Base-by-base conservation (phyloP, 176 grass and related monocot species). In the Oropetium thomaeum region DNA sequence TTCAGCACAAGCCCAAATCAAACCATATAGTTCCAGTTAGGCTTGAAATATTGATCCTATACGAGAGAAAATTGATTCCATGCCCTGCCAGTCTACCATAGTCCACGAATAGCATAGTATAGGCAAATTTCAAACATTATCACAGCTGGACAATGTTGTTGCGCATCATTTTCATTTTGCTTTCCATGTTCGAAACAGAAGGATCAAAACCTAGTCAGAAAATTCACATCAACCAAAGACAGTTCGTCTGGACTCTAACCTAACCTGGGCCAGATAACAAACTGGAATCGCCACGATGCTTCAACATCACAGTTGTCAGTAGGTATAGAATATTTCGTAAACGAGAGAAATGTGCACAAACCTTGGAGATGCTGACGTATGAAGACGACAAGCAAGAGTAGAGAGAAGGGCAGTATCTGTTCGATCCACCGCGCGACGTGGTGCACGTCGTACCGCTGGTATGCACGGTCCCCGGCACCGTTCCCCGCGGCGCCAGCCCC, bases 301-400 rank as follows among this genome's bases (percentile, higher is more conserved):
- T 31, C 59, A 11, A 31, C 65, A 40, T 11, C n/a, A 31, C 10
- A 65, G n/a, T n/a, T 52, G 80, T 33, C 49, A 16, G 34, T 48
- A 74, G 2, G 28, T 4, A 82, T 3, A 33, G 14, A 45, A 44
- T 28, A 8, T 73, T 78, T 26, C 14, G 20, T 8, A 52, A 32
- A 27, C 5, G 4, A 75, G 25, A 48, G 33, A 67, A 72, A 79
- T 42, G 7, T 43, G 74, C 67, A 74, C 51, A 78, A 81, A 98
- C 96, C 96, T 92, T 98, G 96, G 55, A 98, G 82, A 78, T 98
- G 96, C 54, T 98, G 96, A 44, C 96, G 88, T 78, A 98, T 98
- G 81, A 98, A 98, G 61, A 98, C 96, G 62, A 98, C 96, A 33
- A 98, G 81, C 25, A 98, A 82, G 44, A 98, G 89, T 86, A 98